Evolutionary conservation across 179 eudicot species (phyloP).

Genomic region (Silene noctiflora): DNA sequence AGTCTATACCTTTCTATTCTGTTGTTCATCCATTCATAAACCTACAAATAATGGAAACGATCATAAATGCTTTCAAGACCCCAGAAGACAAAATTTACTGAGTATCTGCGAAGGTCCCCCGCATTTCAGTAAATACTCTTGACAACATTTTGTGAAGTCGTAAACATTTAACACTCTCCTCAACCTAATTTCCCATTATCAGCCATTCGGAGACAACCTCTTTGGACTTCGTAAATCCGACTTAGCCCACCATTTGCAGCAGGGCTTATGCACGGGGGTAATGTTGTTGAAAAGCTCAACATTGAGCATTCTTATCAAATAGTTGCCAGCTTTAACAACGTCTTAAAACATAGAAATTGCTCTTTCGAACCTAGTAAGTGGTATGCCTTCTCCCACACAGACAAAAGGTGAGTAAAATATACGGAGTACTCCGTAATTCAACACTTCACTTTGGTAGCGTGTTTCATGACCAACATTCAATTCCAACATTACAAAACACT

Average conservation of each 20-base stretch:
- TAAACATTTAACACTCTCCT: neutral
- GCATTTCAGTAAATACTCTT: neutral
- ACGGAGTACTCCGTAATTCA: too few relatives aligned
- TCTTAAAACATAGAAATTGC: neutral
- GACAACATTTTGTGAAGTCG: neutral
- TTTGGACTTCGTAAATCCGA: neutral
- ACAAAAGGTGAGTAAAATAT: too few relatives aligned
- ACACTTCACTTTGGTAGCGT: neutral
- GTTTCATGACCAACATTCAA: neutral
- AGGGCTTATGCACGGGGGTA: neutral
- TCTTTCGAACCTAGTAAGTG: neutral
- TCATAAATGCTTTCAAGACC: neutral
- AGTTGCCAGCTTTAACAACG: neutral
- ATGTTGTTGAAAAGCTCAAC: too few relatives aligned
- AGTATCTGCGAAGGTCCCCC: neutral
- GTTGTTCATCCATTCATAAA: slow-evolving; percentile 84
- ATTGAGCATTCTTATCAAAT: neutral
- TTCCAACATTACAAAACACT: neutral
- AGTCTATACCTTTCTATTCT: slow-evolving; percentile 54
- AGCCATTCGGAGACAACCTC: neutral
- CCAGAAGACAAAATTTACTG: neutral
- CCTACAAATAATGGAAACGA: slow-evolving; percentile 36
- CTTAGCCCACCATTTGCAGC: neutral
- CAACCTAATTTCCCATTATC: neutral
- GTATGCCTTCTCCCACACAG: neutral